Conservation (phyloP, 208 protist genomes). For the Phytomonas sp. region DNA sequence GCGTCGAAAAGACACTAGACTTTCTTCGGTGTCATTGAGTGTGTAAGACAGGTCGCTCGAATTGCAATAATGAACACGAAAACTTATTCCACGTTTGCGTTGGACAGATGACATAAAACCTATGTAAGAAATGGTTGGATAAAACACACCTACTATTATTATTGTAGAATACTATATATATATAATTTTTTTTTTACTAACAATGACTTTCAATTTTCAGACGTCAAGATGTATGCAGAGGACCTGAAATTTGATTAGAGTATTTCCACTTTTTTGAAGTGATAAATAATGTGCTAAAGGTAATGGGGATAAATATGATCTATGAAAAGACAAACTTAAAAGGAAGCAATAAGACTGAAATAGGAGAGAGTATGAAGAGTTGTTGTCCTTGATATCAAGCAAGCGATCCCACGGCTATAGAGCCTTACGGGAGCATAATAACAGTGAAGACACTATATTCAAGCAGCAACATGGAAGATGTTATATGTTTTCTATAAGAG, state of each 20-base stretch:
- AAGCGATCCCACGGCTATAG: not conserved
- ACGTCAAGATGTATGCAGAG: not conserved
- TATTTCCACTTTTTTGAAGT: not conserved
- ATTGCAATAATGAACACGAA: conserved; percentile 28
- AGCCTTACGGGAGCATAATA: not conserved
- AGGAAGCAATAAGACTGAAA: not conserved
- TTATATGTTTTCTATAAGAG: conserved; percentile 1
- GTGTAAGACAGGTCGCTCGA: conserved; percentile 10
- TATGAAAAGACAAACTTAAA: not conserved
- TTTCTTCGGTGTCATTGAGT: conserved; percentile 15
- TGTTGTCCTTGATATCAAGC: not conserved
- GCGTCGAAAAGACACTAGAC: conserved; percentile 21
- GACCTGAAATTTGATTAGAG: not conserved
- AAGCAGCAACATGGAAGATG: not conserved
- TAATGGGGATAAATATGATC: not conserved
- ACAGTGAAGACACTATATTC: not conserved
- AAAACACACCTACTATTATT: conserved; percentile 6
- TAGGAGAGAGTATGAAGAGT: not conserved
- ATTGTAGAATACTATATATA: conserved; percentile 6
- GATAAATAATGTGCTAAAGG: not conserved
- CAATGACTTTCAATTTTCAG: not conserved
- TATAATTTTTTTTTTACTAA: not conserved
- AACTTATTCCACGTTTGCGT: conserved; percentile 42
- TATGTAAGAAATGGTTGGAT: not conserved
- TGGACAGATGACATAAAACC: conserved; percentile 18